Evolutionary conservation across 2,329 filamentous ascomycete genomes (phyloP).

Genomic region (Aureobasidium sp.): DNA sequence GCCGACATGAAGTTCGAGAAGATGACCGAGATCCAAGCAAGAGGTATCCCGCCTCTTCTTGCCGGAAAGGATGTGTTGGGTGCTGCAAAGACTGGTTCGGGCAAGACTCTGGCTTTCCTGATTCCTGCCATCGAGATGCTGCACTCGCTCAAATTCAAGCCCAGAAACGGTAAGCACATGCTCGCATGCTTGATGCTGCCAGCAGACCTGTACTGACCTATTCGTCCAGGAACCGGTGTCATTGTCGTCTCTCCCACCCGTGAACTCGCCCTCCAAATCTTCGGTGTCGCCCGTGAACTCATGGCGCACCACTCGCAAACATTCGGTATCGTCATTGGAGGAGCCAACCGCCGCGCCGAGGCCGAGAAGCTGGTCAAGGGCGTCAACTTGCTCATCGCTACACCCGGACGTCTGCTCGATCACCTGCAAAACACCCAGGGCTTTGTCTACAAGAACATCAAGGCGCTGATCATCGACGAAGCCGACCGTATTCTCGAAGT

Average conservation of each 20-base stretch:
- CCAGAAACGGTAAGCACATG: conserved; percentile 58
- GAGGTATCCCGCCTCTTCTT: conserved; percentile 78
- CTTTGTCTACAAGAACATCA: conserved; percentile 88
- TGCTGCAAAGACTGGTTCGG: conserved; percentile 91
- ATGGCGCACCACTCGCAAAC: conserved; percentile 93
- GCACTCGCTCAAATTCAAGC: conserved; percentile 84
- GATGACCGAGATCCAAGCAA: conserved; percentile 92
- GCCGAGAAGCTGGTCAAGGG: conserved; percentile 91
- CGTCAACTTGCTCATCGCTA: conserved; percentile 90
- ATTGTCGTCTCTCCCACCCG: conserved; percentile 89
- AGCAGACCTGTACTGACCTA: neutral
- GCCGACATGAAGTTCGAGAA: conserved; percentile 78
- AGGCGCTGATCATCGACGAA: conserved; percentile 90
- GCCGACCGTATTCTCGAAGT: conserved; percentile 95
- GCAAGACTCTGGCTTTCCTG: conserved; percentile 91
- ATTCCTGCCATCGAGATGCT: conserved; percentile 94
- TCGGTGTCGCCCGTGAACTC: conserved; percentile 86
- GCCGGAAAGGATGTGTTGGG: conserved; percentile 89
- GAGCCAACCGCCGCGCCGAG: conserved; percentile 83
- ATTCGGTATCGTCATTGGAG: conserved; percentile 92
- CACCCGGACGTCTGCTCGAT: conserved; percentile 85
- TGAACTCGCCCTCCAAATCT: conserved; percentile 92
- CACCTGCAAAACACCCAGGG: conserved; percentile 87
- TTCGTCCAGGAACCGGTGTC: conserved; percentile 57
- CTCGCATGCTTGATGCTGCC: neutral